phyloP scores from a whole-genome alignment of 2,329 filamentous ascomycete genomes.

The Blastomyces emzantsi region DNA sequence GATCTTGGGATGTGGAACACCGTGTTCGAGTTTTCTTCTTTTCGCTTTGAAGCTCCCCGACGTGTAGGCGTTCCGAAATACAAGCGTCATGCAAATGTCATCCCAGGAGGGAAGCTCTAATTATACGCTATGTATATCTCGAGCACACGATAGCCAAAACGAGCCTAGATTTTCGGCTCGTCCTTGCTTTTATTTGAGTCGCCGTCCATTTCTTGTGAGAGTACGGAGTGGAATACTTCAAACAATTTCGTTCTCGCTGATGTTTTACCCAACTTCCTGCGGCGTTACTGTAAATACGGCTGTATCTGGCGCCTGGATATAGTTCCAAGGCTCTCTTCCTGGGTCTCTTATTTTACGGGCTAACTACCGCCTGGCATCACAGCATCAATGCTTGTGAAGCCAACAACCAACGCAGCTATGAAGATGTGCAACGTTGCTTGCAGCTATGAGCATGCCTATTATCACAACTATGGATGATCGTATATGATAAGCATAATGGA shows the following conservation, averaged over 20 bases:
- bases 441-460: too few species aligned
- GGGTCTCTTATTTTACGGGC: background rate
- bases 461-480: background rate
- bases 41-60: background rate
- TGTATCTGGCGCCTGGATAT: too few species aligned
- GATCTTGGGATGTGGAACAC: slow-evolving; percentile 1
- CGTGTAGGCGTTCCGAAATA: background rate
- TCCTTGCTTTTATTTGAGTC: background rate
- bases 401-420: too few species aligned
- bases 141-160: background rate
- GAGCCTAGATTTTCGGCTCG: too few species aligned
- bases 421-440: too few species aligned
- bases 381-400: background rate
- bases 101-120: too few species aligned
- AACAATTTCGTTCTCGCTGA: background rate
- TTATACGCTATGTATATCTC: background rate
- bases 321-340: too few species aligned
- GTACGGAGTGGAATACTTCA: background rate
- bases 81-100: background rate
- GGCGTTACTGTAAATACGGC: background rate
- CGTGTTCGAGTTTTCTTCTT: background rate
- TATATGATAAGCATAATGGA: background rate
- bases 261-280: background rate
- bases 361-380: too few species aligned
- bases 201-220: background rate